Percentiles rank a stretch among this genome's conserved stretches.
These are phyloP conservation scores for Pneumocystis sp. DNA, from an alignment of 1,139 yeast genomes.

Conservation along the genomic window DNA sequence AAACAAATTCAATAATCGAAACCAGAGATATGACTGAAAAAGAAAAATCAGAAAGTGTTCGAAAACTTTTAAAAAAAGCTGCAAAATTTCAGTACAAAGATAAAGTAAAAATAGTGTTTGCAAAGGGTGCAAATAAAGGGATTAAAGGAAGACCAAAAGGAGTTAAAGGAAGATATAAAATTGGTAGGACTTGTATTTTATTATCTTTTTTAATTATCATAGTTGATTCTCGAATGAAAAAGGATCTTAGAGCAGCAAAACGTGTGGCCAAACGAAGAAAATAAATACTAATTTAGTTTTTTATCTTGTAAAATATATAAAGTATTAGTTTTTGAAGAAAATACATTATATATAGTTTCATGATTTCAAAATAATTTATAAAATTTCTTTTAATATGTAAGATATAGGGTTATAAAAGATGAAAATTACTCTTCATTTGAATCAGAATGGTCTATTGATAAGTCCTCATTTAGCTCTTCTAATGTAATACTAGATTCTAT, in stretches of 20 bases:
- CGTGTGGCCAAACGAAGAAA: constrained; percentile 76
- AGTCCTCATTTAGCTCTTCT: neutral
- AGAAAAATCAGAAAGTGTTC: constrained; percentile 88
- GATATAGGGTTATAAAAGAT: neutral
- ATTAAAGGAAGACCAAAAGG: constrained; percentile 93
- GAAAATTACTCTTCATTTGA: neutral
- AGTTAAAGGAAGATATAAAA: constrained; percentile 81
- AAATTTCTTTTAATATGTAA: neutral
- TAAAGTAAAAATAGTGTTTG: constrained; percentile 76
- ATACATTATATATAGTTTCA: neutral
- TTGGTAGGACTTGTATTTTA: neutral
- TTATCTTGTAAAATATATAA: neutral
- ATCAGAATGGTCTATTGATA: neutral
- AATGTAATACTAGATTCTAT: neutral
- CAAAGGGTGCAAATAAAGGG: constrained; percentile 75
- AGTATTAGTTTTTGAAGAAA: neutral
- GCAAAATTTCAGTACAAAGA: constrained; percentile 58
- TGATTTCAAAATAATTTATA: neutral
- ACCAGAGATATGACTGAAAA: constrained; percentile 75
- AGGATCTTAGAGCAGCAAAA: constrained; percentile 84
- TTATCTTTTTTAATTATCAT: constrained; percentile 23
- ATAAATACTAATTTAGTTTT: constrained; percentile 7
- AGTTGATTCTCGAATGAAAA: constrained; percentile 98
- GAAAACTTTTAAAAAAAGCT: constrained; percentile 67
- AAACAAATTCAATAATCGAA: constrained; percentile 81